phyloP scores from a whole-genome alignment of 352 stramenopile genomes.

The Phytophthora quininea region DNA sequence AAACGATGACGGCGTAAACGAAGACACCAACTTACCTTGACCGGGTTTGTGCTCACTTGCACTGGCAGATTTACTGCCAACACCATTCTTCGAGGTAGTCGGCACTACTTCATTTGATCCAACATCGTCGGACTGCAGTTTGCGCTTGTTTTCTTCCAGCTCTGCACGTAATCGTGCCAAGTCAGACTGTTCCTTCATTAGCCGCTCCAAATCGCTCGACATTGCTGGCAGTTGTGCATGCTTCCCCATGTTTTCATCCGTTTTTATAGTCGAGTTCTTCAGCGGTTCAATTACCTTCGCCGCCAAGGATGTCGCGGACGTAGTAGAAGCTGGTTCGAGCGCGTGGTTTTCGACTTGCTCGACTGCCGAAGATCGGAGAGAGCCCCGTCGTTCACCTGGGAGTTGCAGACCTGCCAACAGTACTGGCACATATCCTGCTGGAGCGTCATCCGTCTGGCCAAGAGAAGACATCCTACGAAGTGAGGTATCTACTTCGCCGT shows the following conservation, averaged over 20 bases:
- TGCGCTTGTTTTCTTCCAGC: conserved; percentile 72
- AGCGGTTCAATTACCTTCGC: conserved; percentile 49
- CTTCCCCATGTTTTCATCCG: conserved; percentile 5
- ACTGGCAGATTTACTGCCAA: conserved; percentile 3
- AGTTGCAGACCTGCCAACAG: conserved; percentile 54
- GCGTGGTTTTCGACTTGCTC: conserved; percentile 18
- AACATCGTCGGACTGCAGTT: conserved; percentile 47
- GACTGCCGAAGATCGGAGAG: conserved; percentile 23
- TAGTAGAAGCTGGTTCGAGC: conserved; percentile 3
- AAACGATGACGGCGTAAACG: conserved; percentile 34
- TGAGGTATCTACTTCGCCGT: conserved; percentile 4
- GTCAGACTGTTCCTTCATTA: conserved; percentile 79
- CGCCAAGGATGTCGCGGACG: conserved; percentile 34
- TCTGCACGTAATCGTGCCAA: conserved; percentile 62
- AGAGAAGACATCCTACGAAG: conserved; percentile 22
- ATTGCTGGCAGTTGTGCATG: conserved; percentile 17
- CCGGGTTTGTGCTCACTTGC: conserved; percentile 30
- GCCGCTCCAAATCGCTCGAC: conserved; percentile 55
- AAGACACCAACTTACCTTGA: conserved; percentile 17
- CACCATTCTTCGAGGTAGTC: conserved; percentile 15
- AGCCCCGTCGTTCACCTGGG: conserved; percentile 33
- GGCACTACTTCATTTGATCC: conserved; percentile 6
- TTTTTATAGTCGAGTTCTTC: conserved; percentile 18
- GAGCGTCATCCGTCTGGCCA: conserved; percentile 25
- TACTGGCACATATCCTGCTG: conserved; percentile 53